These are phyloP conservation scores for Alloascoidea africana DNA, from an alignment of 805 yeast genomes.

Conservation along the genomic window DNA sequence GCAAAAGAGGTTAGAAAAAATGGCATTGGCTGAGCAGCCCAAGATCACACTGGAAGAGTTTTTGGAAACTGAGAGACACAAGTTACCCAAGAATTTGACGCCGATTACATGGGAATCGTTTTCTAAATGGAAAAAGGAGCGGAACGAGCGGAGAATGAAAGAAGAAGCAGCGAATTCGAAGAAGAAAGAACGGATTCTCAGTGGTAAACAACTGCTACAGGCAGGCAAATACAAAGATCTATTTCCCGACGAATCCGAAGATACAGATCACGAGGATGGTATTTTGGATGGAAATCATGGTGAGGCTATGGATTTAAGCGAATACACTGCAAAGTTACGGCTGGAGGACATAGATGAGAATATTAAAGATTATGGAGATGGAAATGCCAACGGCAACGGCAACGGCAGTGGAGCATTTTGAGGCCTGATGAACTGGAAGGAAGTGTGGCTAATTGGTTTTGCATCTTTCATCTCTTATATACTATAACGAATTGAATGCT, in stretches of 20 bases:
- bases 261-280: background rate
- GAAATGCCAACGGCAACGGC: too few species aligned
- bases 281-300: background rate
- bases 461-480: too few species aligned
- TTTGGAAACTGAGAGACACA: slow-evolving; percentile 82
- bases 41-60: slow-evolving; percentile 92
- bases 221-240: slow-evolving; percentile 1
- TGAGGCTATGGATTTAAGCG: background rate
- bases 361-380: slow-evolving; percentile 1
- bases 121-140: slow-evolving; percentile 67
- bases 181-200: slow-evolving; percentile 11
- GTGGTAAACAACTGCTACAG: slow-evolving; percentile 1
- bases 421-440: too few species aligned
- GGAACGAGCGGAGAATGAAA: slow-evolving; percentile 36
- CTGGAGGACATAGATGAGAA: slow-evolving; percentile 1
- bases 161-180: slow-evolving; percentile 28
- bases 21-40: slow-evolving; percentile 73
- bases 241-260: background rate
- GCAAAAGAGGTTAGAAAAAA: slow-evolving; percentile 76
- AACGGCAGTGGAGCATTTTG: too few species aligned
- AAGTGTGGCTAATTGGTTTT: too few species aligned
- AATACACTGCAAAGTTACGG: background rate
- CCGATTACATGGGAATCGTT: slow-evolving; percentile 80
- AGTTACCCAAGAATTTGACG: slow-evolving; percentile 57
- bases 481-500: too few species aligned